These are phyloP conservation scores for Ichthyophthirius multifiliis DNA, from an alignment of 169 alveolate genomes.

Conservation along the genomic window DNA sequence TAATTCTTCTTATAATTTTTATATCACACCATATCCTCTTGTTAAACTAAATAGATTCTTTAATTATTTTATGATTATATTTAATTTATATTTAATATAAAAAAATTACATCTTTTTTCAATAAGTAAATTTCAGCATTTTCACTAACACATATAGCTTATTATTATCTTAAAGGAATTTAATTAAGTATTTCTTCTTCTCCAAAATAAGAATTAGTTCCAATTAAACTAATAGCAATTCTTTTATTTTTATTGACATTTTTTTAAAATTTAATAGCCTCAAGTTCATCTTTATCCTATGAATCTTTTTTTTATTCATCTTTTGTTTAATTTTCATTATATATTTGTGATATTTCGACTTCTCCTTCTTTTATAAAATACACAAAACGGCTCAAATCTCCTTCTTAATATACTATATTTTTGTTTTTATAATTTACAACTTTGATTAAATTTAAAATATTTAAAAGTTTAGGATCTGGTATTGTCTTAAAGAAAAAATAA, in stretches of 20 bases:
- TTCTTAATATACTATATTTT: neutral
- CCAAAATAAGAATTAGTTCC: slow-evolving; percentile 2
- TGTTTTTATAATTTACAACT: neutral
- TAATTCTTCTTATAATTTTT: neutral
- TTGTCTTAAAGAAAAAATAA: neutral
- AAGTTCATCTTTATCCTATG: too few relatives aligned
- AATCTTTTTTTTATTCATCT: too few relatives aligned
- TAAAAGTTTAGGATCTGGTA: neutral
- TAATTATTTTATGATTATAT: neutral
- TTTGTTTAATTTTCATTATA: neutral
- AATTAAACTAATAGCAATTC: neutral
- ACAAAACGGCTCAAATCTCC: neutral
- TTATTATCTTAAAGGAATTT: neutral
- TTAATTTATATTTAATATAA: neutral
- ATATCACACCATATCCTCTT: neutral
- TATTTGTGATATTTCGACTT: neutral
- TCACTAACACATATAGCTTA: neutral
- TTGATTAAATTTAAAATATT: neutral
- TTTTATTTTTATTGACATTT: neutral
- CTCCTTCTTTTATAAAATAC: neutral
- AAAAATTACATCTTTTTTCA: neutral
- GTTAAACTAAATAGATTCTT: neutral
- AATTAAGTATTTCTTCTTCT: neutral
- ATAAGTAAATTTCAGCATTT: neutral
- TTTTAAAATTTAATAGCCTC: too few relatives aligned